Conservation (phyloP, 805 yeast genomes). For the Vanderwaltozyma tropicalis region DNA sequence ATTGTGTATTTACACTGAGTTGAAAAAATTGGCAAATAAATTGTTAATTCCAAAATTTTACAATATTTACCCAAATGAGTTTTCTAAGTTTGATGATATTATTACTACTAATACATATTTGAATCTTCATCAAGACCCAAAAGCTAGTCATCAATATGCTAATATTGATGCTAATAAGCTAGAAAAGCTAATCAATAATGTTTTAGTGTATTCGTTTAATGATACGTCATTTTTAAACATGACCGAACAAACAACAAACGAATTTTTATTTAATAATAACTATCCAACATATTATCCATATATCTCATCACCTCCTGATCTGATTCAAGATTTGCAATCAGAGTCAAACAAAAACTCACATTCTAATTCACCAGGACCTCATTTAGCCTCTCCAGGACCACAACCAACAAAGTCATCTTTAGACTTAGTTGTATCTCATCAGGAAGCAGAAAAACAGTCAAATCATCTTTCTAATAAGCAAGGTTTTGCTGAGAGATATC, state of each 20-base stretch:
- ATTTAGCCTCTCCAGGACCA: background rate
- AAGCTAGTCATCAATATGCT: constrained; percentile 3
- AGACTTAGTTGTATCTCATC: constrained; percentile 5
- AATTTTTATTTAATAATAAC: constrained; percentile 14
- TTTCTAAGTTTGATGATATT: constrained; percentile 13
- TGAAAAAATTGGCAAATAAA: constrained; percentile 21
- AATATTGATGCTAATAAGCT: constrained; percentile 16
- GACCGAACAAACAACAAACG: constrained; percentile 20
- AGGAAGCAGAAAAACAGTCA: background rate
- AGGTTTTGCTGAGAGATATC: constrained; percentile 23
- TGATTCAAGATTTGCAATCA: background rate
- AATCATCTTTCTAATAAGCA: constrained; percentile 6
- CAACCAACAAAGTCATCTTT: constrained; percentile 8
- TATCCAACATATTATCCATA: constrained; percentile 7
- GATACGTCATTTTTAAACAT: constrained; percentile 25
- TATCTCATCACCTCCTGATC: constrained; percentile 1
- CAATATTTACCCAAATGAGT: constrained; percentile 14
- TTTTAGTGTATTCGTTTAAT: constrained; percentile 24
- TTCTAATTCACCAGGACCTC: background rate
- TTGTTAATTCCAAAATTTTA: constrained; percentile 20
- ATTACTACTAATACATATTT: constrained; percentile 1
- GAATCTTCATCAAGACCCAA: background rate
- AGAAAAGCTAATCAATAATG: constrained; percentile 23
- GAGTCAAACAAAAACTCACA: background rate
- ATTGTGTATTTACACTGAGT: constrained; percentile 23